Evolutionary conservation across 164 flowering plant genomes (phyloP).

Genomic region (Kalanchoe fedtschenkoi): DNA sequence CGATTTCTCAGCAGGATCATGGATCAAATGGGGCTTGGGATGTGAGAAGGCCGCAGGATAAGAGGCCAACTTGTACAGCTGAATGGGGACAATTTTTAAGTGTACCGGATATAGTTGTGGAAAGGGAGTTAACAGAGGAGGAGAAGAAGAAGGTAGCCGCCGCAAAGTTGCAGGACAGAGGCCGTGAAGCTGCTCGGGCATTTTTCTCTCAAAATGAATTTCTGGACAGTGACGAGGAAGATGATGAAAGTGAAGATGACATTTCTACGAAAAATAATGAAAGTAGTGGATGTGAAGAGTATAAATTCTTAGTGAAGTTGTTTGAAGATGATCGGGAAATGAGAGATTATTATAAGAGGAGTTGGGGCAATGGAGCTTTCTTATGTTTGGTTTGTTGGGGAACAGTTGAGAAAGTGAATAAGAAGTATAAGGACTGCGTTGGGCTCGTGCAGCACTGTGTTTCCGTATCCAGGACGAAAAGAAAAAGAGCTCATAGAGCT

Average conservation of each 20-base stretch:
- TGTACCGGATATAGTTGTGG: neutral
- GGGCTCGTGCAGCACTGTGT: conserved; percentile 3
- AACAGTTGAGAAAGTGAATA: neutral
- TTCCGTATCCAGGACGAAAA: neutral
- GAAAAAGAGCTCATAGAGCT: conserved; percentile 1
- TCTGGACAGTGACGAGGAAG: neutral
- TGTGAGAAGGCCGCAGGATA: neutral
- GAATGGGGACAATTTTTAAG: neutral
- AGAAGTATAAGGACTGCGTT: conserved; percentile 1
- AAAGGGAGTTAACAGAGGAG: neutral
- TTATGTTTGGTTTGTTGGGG: conserved; percentile 5
- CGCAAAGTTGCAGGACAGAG: conserved; percentile 4
- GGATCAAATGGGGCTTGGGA: neutral
- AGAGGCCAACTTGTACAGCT: neutral
- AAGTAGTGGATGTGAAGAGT: neutral
- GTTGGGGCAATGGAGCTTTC: conserved; percentile 4
- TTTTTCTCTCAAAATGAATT: neutral
- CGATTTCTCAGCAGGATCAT: neutral
- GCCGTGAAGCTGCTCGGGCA: conserved; percentile 5
- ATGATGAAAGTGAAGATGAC: conserved; percentile 1
- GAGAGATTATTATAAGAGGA: conserved; percentile 4
- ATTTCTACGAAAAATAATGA: neutral
- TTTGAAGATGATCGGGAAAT: neutral
- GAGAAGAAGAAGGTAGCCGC: conserved; percentile 2
- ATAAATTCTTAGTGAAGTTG: neutral